These are phyloP conservation scores for Boletus bicolor DNA, from an alignment of 768 basidiomycete genomes.

Conservation along the genomic window DNA sequence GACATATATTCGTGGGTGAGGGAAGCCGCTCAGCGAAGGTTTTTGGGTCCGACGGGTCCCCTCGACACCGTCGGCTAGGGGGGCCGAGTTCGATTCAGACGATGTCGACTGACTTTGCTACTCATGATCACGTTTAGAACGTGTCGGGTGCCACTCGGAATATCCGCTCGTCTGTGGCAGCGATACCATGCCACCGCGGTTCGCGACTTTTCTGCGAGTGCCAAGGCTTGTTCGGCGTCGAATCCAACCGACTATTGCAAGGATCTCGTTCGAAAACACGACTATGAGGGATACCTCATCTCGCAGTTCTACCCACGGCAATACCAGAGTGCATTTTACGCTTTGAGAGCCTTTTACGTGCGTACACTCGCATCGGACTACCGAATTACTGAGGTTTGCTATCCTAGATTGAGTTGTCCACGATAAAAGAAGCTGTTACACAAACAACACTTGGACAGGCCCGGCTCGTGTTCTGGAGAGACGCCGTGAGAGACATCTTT, in stretches of 20 bases:
- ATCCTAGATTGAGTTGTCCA: conserved; percentile 69
- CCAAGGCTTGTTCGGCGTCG: conserved; percentile 10
- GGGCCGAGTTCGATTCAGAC: conserved; percentile 2
- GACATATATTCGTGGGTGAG: conserved; percentile 24
- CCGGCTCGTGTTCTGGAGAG: conserved; percentile 86
- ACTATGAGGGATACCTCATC: conserved; percentile 76
- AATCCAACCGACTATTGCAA: conserved; percentile 64
- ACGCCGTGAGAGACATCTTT: conserved; percentile 65
- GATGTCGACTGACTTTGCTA: not conserved
- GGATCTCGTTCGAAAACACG: conserved; percentile 69
- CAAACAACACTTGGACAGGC: conserved; percentile 75
- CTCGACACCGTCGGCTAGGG: conserved; percentile 22
- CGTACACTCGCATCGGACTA: conserved; percentile 29
- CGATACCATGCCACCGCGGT: not conserved
- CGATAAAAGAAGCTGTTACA: conserved; percentile 72
- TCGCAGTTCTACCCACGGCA: conserved; percentile 70
- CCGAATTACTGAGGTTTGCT: conserved; percentile 6
- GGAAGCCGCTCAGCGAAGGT: not conserved
- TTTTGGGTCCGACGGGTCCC: conserved; percentile 12
- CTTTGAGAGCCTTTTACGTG: conserved; percentile 81
- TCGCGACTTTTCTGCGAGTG: conserved; percentile 14
- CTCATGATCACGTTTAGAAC: conserved; percentile 17
- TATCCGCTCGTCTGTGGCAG: conserved; percentile 9
- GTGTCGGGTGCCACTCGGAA: conserved; percentile 6
- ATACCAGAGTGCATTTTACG: conserved; percentile 67